Conservation (phyloP, 73 alveolate species). For the Stentor coeruleus region DNA sequence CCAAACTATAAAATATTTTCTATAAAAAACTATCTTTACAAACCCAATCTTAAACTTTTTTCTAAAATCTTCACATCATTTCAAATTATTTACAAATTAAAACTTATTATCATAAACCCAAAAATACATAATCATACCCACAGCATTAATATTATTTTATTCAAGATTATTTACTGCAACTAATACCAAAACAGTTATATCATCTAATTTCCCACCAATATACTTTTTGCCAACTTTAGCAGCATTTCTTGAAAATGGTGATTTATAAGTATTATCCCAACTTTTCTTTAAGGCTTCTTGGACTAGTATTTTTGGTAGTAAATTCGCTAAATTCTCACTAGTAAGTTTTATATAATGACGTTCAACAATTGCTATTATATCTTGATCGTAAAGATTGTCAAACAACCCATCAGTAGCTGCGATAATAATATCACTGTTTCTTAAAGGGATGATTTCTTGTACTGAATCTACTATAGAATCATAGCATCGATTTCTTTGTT, state of each 20-base stretch:
- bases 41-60: too few relatives aligned
- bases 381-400: constrained; percentile 49
- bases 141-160: too few relatives aligned
- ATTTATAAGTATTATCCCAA: neutral
- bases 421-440: constrained; percentile 41
- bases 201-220: constrained; percentile 19
- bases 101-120: too few relatives aligned
- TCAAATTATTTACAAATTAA: too few relatives aligned
- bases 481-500: constrained; percentile 23
- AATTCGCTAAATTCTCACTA: constrained; percentile 17
- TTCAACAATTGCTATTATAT: constrained; percentile 33
- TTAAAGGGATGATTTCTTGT: constrained; percentile 10
- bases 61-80: too few relatives aligned
- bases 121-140: too few relatives aligned
- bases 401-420: constrained; percentile 54
- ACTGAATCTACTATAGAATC: constrained; percentile 42
- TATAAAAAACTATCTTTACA: too few relatives aligned
- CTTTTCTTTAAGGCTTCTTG: neutral
- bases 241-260: neutral
- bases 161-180: constrained; percentile 6
- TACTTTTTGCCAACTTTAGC: neutral
- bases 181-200: constrained; percentile 1
- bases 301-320: neutral
- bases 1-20: too few relatives aligned
- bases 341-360: constrained; percentile 32